Evolutionary conservation across 331 rosid species (phyloP).

Genomic region (Quercus lobata): DNA sequence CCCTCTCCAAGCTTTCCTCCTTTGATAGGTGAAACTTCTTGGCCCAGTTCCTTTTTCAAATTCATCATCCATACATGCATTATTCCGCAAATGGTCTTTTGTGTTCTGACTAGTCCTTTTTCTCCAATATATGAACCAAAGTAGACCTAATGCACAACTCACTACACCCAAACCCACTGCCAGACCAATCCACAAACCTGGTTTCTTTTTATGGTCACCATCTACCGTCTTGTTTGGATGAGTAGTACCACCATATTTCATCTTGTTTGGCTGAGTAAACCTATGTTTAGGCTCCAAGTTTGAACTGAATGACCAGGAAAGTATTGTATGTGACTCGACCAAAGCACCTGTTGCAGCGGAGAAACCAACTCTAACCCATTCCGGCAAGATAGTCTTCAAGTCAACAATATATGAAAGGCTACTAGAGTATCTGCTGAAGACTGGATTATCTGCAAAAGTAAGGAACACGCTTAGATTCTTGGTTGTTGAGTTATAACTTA

Average conservation of each 20-base stretch:
- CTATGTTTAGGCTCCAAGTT: conserved; percentile 22
- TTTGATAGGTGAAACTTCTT: conserved; percentile 27
- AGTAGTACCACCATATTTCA: background rate
- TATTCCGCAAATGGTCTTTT: background rate
- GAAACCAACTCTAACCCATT: too few species aligned
- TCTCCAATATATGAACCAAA: conserved; percentile 40
- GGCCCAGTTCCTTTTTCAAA: conserved; percentile 72
- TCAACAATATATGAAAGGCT: conserved; percentile 37
- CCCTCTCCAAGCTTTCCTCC: conserved; percentile 77
- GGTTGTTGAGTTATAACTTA: conserved; percentile 43
- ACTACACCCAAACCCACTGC: conserved; percentile 38
- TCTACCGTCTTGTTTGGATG: background rate
- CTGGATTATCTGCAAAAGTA: conserved; percentile 33
- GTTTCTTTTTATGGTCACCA: conserved; percentile 7
- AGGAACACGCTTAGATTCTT: conserved; percentile 45
- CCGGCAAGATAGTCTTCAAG: conserved; percentile 43
- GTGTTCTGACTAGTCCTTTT: conserved; percentile 12
- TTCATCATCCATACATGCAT: conserved; percentile 51
- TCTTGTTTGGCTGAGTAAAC: too few species aligned
- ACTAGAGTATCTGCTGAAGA: conserved; percentile 10
- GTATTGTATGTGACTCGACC: conserved; percentile 50
- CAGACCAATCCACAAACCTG: conserved; percentile 37
- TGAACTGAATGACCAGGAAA: conserved; percentile 71
- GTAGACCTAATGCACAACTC: conserved; percentile 27
- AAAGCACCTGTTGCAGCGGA: conserved; percentile 48